Conservation (phyloP, 2,329 filamentous ascomycete species). For the Tolypocladium tundrense region DNA sequence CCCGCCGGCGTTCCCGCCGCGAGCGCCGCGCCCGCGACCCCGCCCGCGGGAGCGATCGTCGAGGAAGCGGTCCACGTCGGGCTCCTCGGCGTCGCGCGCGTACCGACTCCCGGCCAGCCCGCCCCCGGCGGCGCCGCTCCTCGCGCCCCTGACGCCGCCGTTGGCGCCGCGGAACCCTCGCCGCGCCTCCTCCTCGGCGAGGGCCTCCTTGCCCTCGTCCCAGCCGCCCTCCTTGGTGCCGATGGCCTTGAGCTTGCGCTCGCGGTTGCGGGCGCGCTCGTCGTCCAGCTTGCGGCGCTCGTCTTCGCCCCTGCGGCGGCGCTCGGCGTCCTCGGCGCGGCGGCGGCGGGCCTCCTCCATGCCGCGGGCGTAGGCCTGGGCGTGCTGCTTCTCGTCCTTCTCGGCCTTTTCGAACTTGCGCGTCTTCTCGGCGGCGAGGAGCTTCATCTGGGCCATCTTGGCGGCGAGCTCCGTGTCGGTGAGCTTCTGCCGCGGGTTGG, state of each 20-base stretch:
- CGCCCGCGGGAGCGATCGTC: constrained; percentile 23
- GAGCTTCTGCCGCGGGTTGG: constrained; percentile 49
- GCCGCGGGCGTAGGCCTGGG: constrained; percentile 41
- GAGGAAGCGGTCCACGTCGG: constrained; percentile 24
- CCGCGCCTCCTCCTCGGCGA: constrained; percentile 28
- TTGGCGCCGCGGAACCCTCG: constrained; percentile 32
- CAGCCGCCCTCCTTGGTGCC: constrained; percentile 42
- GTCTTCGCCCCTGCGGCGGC: constrained; percentile 39
- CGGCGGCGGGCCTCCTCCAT: constrained; percentile 45
- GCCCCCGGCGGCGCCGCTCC: constrained; percentile 10
- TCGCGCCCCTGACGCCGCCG: constrained; percentile 28
- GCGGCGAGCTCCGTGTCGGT: constrained; percentile 47
- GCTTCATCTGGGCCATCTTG: constrained; percentile 52
- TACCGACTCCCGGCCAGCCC: constrained; percentile 33
- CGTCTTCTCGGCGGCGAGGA: constrained; percentile 46
- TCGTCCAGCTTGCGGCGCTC: constrained; percentile 43
- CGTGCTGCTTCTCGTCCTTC: constrained; percentile 45
- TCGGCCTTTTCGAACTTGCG: constrained; percentile 49
- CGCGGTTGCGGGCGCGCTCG: constrained; percentile 49
- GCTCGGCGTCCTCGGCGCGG: constrained; percentile 41
- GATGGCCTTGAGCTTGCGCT: constrained; percentile 51
- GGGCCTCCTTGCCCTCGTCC: constrained; percentile 47
- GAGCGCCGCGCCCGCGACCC: constrained; percentile 18
- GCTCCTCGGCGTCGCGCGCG: constrained; percentile 22
- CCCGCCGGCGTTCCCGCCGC: too few species aligned